Evolutionary conservation across 2,329 filamentous ascomycete species (phyloP).

Genomic region (Beauveria sp.): DNA sequence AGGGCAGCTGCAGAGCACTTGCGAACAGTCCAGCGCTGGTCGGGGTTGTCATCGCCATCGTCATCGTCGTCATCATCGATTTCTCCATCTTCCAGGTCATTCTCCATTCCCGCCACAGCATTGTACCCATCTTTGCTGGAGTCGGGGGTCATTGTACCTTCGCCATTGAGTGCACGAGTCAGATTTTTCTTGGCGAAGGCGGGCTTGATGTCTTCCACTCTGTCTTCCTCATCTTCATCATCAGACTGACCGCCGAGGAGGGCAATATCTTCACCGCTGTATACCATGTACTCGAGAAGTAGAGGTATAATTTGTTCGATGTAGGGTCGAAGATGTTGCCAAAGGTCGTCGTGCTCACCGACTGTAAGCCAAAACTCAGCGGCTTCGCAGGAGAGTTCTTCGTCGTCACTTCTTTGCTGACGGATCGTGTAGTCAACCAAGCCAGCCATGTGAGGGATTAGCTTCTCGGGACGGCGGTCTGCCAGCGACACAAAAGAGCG

Average conservation of each 20-base stretch:
- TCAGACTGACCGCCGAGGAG: conserved; percentile 76
- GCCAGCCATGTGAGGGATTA: conserved; percentile 78
- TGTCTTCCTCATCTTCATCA: conserved; percentile 87
- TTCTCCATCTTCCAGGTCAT: conserved; percentile 77
- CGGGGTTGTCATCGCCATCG: conserved; percentile 71
- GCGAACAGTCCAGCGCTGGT: conserved; percentile 88
- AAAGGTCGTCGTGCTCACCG: conserved; percentile 77
- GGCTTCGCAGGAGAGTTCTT: conserved; percentile 86
- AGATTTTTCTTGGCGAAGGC: conserved; percentile 68
- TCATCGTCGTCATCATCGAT: conserved; percentile 72
- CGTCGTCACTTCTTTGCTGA: conserved; percentile 82
- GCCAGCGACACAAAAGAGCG: conserved; percentile 88
- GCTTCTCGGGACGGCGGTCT: conserved; percentile 82
- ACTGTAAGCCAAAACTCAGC: conserved; percentile 97
- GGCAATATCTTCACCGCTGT: conserved; percentile 86
- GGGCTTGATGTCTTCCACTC: conserved; percentile 84
- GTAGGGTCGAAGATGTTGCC: conserved; percentile 67
- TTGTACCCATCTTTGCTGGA: conserved; percentile 46
- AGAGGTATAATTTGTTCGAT: conserved; percentile 83
- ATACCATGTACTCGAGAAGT: conserved; percentile 90
- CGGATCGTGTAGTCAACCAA: conserved; percentile 88
- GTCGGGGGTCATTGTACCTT: conserved; percentile 41
- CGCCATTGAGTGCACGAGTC: conserved; percentile 51
- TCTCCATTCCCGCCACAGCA: conserved; percentile 54
- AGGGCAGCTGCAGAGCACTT: conserved; percentile 96